A percentile compares a stretch with the other conserved stretches of the same genome.
Evolutionary conservation across 768 basidiomycete species (phyloP).

Genomic region (Pilatotrama ljubarskyi): DNA sequence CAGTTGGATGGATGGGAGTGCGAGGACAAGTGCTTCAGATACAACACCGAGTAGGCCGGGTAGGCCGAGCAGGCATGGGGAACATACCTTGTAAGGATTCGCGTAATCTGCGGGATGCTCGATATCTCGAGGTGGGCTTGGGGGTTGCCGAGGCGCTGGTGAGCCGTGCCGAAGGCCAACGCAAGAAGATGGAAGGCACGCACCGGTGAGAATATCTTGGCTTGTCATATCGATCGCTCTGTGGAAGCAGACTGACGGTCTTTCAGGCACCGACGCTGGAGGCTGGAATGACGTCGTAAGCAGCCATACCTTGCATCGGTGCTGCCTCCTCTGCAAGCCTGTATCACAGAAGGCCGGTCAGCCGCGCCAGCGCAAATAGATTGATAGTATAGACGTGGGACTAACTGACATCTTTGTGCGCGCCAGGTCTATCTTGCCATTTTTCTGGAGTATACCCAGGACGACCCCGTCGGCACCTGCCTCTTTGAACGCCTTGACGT

Average conservation of each 20-base stretch:
- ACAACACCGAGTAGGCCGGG: not conserved
- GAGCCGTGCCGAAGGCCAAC: not conserved
- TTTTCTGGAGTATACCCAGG: constrained; percentile 57
- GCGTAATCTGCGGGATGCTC: constrained; percentile 63
- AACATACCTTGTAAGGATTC: constrained; percentile 73
- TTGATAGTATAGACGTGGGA: not conserved
- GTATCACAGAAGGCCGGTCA: not conserved
- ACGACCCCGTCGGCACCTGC: constrained; percentile 65
- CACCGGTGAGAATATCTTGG: constrained; percentile 53
- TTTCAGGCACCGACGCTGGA: not conserved
- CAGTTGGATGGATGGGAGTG: not conserved
- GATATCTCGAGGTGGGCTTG: constrained; percentile 45
- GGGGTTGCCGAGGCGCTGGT: not conserved
- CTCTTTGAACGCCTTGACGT: constrained; percentile 62
- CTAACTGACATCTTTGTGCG: constrained; percentile 53
- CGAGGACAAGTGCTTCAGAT: not conserved
- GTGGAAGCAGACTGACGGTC: constrained; percentile 67
- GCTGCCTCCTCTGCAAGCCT: constrained; percentile 59
- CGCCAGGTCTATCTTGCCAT: constrained; percentile 60
- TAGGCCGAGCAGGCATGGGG: not conserved
- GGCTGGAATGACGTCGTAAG: not conserved
- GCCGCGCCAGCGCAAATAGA: too few species aligned
- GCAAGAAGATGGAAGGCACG: not conserved
- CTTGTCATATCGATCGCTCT: constrained; percentile 75
- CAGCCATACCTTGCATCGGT: constrained; percentile 57